Evolutionary conservation across 192 early-diverging fungal species (phyloP).

Genomic region (Pecoramyces ruminantium): DNA sequence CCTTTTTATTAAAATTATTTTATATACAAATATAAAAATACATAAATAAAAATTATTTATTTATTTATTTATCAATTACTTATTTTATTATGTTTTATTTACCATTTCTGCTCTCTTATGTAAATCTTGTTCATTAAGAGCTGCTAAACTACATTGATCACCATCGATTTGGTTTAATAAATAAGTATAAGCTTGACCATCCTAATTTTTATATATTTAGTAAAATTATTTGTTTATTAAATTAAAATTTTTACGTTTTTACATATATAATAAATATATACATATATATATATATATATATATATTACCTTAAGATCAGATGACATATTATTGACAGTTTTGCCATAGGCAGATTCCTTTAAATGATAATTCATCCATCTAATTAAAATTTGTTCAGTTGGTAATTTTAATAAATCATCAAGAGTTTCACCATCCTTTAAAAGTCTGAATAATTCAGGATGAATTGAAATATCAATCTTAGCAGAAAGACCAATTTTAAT

Average conservation of each 20-base stretch:
- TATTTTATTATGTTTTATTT: not conserved
- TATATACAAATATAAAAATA: too few species aligned
- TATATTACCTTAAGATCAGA: constrained; percentile 73
- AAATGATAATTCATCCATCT: constrained; percentile 20
- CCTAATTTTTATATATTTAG: too few species aligned
- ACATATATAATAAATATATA: too few species aligned
- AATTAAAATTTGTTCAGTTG: constrained; percentile 20
- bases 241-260: too few species aligned
- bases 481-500: constrained; percentile 93
- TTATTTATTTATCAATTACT: not conserved
- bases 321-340: constrained; percentile 77
- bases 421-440: constrained; percentile 10
- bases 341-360: constrained; percentile 29
- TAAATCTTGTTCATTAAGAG: constrained; percentile 63
- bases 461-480: constrained; percentile 14
- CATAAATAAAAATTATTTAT: constrained; percentile 1
- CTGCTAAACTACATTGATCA: constrained; percentile 54
- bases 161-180: constrained; percentile 85
- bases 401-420: constrained; percentile 5
- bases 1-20: too few species aligned
- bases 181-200: constrained; percentile 89
- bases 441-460: constrained; percentile 15
- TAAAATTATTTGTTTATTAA: too few species aligned
- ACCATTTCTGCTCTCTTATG: constrained; percentile 66
- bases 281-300: too few species aligned